Percentiles rank a stretch among this genome's conserved stretches.
These are phyloP conservation scores for Coemansia sp. DNA, from an alignment of 192 early-diverging fungal species.

Conservation along the genomic window DNA sequence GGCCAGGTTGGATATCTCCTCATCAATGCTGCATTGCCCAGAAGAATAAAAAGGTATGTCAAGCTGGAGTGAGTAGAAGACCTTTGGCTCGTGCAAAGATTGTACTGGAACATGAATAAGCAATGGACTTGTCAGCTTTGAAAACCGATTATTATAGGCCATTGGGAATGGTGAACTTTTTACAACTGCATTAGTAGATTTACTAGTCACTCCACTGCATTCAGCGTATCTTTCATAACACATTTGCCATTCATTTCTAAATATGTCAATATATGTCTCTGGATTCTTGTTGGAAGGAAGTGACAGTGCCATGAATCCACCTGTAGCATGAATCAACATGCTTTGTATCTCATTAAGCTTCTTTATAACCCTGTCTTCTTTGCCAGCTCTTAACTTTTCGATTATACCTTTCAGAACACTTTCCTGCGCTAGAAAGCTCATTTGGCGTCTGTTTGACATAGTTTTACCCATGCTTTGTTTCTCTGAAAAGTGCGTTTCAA, in stretches of 20 bases:
- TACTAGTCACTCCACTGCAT: not conserved
- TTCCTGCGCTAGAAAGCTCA: constrained; percentile 71
- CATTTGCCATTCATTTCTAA: constrained; percentile 24
- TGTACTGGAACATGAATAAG: constrained; percentile 52
- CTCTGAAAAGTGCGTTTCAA: constrained; percentile 46
- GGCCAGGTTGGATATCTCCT: constrained; percentile 39
- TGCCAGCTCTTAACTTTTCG: constrained; percentile 15
- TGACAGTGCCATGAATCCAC: constrained; percentile 29
- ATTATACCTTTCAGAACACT: constrained; percentile 60
- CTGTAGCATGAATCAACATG: constrained; percentile 16
- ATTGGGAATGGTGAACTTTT: constrained; percentile 42
- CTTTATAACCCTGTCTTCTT: constrained; percentile 5
- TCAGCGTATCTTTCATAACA: constrained; percentile 10
- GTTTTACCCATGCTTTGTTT: constrained; percentile 31
- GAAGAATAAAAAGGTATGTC: constrained; percentile 29
- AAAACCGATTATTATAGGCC: constrained; percentile 42
- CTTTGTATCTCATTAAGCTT: constrained; percentile 14
- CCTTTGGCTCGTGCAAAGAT: constrained; percentile 51
- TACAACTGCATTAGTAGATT: not conserved
- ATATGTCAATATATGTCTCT: constrained; percentile 18
- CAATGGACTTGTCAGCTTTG: constrained; percentile 39
- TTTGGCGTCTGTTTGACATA: constrained; percentile 59
- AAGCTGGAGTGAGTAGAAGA: constrained; percentile 43
- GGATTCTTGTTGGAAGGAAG: constrained; percentile 12
- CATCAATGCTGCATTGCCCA: constrained; percentile 21